Evolutionary conservation across 495 filamentous ascomycete genomes (phyloP).

Genomic region (Penicillium tannophilum): DNA sequence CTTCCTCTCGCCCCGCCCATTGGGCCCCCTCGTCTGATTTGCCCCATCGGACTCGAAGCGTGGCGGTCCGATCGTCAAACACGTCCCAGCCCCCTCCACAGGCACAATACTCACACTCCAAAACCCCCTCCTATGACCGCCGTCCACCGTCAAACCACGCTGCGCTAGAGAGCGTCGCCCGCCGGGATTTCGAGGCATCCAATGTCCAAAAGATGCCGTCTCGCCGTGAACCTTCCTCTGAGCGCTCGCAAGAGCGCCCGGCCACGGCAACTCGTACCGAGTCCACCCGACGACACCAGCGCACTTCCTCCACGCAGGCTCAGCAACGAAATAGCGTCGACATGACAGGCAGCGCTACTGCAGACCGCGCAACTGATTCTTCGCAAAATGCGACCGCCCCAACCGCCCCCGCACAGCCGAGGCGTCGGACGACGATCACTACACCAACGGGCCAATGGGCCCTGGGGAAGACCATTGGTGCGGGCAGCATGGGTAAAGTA

Average conservation of each 20-base stretch:
- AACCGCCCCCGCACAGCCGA: slow-evolving; percentile 49
- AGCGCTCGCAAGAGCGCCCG: slow-evolving; percentile 50
- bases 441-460: slow-evolving; percentile 86
- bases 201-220: slow-evolving; percentile 52
- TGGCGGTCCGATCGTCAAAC: slow-evolving; percentile 48
- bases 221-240: slow-evolving; percentile 56
- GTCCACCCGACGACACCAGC: slow-evolving; percentile 46
- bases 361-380: slow-evolving; percentile 42
- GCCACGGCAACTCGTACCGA: slow-evolving; percentile 54
- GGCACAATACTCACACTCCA: slow-evolving; percentile 46
- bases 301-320: slow-evolving; percentile 47
- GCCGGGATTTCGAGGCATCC: slow-evolving; percentile 59
- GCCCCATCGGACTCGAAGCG: slow-evolving; percentile 60
- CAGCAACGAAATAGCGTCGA: slow-evolving; percentile 57
- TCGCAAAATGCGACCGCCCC: slow-evolving; percentile 47
- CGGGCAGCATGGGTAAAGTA: slow-evolving; percentile 97
- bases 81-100: slow-evolving; percentile 39
- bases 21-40: slow-evolving; percentile 49
- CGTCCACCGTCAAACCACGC: slow-evolving; percentile 54
- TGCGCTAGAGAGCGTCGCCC: slow-evolving; percentile 54
- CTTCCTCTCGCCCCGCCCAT: slow-evolving; percentile 50
- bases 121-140: slow-evolving; percentile 53
- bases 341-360: slow-evolving; percentile 49
- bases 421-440: slow-evolving; percentile 79
- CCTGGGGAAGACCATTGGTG: slow-evolving; percentile 95